Base-by-base conservation (phyloP, 768 basidiomycete genomes). In the Pleurotus cornucopiae region DNA sequence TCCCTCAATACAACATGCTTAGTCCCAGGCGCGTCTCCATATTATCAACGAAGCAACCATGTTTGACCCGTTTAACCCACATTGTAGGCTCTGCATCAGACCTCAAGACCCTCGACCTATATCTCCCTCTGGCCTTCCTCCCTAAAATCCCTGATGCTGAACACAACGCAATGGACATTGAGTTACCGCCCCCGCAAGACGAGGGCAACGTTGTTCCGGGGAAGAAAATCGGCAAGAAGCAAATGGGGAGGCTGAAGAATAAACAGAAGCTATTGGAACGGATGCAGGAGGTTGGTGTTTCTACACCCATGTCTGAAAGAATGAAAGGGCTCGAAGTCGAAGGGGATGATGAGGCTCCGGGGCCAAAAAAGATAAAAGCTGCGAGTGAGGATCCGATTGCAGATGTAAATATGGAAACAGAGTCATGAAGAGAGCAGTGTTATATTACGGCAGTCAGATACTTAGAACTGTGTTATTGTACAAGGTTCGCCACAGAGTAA, bases 131-230 rank as follows among this genome's bases (percentile, higher is more conserved):
- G 25, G 68, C 72, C 0, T 73, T 77, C 18, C 70, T 90, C 57
- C 88, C 88, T 2, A 90, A 90, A 63, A 75, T 77, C 56, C 66
- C 73, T 16, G 77, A 81, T 34, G 70, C 63, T 3, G 77, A 77
- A 39, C 73, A 76, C 53, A 76, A 77, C 49, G 71, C 69, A n/a
- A 72, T 71, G 59, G 67, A 69, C 41, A 66, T 68, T 3, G 71
- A 70, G 7, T 49, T 60, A 5, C 14, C 46, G 7, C 41, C 40
- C 56, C 60, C 51, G 44, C 60, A 61, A 46, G 55, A 40, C 20
- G 39, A 25, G 4, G 40, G 5, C 26, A 55, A 20, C 20, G 46
- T 20, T 7, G 56, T 51, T 37, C 56, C 49, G 25, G 60, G 64
- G 48, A 66, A 69, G 59, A 66, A 68, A 57, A 58, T 72, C 26